Evolutionary conservation across 768 basidiomycete species (phyloP), one percentile per base, ranked within the genome.

Genomic region (Boletellus ananiceps): DNA sequence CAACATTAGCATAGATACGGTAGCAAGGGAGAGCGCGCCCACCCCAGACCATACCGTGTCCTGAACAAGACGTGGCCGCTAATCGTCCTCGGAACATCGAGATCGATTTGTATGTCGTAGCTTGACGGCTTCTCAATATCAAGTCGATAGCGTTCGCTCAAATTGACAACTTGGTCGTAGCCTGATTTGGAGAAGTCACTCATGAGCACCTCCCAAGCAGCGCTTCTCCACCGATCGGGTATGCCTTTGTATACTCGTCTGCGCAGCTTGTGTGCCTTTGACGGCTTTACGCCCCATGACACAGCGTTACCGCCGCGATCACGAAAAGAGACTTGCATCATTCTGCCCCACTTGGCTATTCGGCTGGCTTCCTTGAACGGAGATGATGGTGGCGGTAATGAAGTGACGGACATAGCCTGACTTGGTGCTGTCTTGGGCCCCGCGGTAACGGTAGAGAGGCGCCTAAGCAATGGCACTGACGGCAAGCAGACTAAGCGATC

Each of bases 81-180:
- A 56, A 97, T 96, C 12, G 96, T 98, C 61, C 96, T 72, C 3
- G 96, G 96, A 1, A 98, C 94, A 62, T 99, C 96, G 56, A 99
- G 74, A 70, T 99, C 96, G 57, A 98, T 97, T 72, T 98, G 96
- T 29, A 97, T 82, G 66, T 99, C 96, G 64, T 92, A 94, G 8
- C 73, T 78, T 35, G 92, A 95, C 15, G 93, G 87, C 50, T 79
- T 81, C 43, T 93, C 88, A 54, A 93, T 63, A 8, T 74, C 75
- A 35, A 83, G 80, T 54, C 75, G 71, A 56, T 88, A 88, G 49
- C 80, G 74, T 31, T 64, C 60, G 18, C 66, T 74, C 12, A 81
- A 70, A 44, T 58, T 61, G 44, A 64, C 61, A 39, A 83, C 64
- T 44, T 80, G 78, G 35, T 70, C 60, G 44, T 70, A 68, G 14